Conservation (phyloP, 2,329 filamentous ascomycete genomes). For the Calcarisporium arbuscula region DNA sequence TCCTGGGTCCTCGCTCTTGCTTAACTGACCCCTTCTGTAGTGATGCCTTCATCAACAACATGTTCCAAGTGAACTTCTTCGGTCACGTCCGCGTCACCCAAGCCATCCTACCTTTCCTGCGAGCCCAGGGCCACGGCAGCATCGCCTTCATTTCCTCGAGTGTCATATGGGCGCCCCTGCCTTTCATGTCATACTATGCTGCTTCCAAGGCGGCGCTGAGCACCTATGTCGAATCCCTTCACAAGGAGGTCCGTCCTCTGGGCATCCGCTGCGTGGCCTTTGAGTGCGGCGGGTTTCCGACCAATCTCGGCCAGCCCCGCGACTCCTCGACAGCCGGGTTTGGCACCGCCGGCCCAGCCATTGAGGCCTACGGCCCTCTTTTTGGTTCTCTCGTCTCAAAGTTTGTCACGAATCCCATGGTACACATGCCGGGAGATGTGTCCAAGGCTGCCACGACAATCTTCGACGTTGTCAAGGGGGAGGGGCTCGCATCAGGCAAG, state of each 20-base stretch:
- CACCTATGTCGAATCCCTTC: constrained; percentile 20
- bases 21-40: constrained; percentile 8
- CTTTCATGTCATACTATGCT: constrained; percentile 24
- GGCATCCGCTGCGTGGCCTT: constrained; percentile 22
- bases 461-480: constrained; percentile 20
- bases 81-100: constrained; percentile 19
- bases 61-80: constrained; percentile 23
- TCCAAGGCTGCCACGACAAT: constrained; percentile 15
- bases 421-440: constrained; percentile 20
- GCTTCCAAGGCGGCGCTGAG: constrained; percentile 22
- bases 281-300: constrained; percentile 24
- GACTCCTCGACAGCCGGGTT: constrained; percentile 10
- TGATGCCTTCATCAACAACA: constrained; percentile 15
- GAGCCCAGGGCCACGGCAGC: constrained; percentile 15
- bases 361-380: constrained; percentile 15
- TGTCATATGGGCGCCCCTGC: constrained; percentile 19
- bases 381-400: constrained; percentile 14
- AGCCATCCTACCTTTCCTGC: constrained; percentile 20
- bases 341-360: constrained; percentile 6
- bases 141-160: constrained; percentile 24
- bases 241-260: constrained; percentile 21
- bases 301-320: constrained; percentile 20
- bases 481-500: constrained; percentile 17
- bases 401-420: constrained; percentile 15
- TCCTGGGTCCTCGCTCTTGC: neutral